Base-by-base conservation (phyloP, 2,329 filamentous ascomycete genomes). In the Clonostachys rosea region DNA sequence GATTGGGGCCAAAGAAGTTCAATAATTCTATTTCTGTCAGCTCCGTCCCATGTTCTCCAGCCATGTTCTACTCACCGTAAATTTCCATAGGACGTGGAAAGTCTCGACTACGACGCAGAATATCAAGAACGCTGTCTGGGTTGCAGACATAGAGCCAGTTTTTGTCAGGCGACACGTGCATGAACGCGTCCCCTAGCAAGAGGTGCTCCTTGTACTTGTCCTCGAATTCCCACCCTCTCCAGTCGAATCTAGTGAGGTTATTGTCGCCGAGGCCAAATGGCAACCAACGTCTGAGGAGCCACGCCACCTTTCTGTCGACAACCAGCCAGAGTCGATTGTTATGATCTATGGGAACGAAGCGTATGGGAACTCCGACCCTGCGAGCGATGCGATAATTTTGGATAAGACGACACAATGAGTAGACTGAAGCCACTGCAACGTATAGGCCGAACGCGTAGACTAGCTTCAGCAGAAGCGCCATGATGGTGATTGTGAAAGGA, bases 191-290 rank as follows among this genome's bases (percentile, higher is more conserved):
- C 2, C 59, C 59, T 47, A 61, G 53, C 47, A 60, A 56, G 5
- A 52, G 46, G 42, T 61, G 60, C 0, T 58, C 52, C 4, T 43
- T 45, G 17, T 48, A 54, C 11, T 57, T 36, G 35, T 63, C 60
- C 10, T 49, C 41, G 8, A 59, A 10, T 34, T 64, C 57, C 56
- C 56, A 65, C 6, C 56, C 57, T 9, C 56, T 50, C 34, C 47
- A 65, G 44, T 65, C 64, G 52, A 58, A 65, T 4, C 59, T 46
- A 3, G 58, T 60, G 43, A 66, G 61, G 48, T 48, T 63, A 47
- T 55, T 60, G 11, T 61, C 50, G 4, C 59, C 56, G 2, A 57
- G 39, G 24, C 24, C 24, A 6, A 55, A 58, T 2, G 58, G 55
- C 3, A 56, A 40, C 6, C 55, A 57, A 5, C 46, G 50, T 9